Percentiles rank a stretch among this genome's conserved stretches.
Conservation (phyloP, 345 rosid species). For the Citrus sinensis region DVS_A1.0 CM039161.1:23296001-23296500, state of each 20-base stretch:
- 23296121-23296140: neutral
- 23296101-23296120: neutral
- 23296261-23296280: too few relatives aligned
- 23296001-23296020: slow-evolving; percentile 14
- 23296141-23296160: neutral
- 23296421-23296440: slow-evolving; percentile 5
- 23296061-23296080: slow-evolving; percentile 7
- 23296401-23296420: too few relatives aligned
- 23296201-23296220: neutral
- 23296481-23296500: slow-evolving; percentile 1
- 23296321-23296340: too few relatives aligned
- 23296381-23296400: too few relatives aligned
- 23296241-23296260: too few relatives aligned
- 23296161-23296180: neutral
- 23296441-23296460: slow-evolving; percentile 9
- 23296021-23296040: slow-evolving; percentile 13
- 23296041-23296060: slow-evolving; percentile 20
- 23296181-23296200: neutral
- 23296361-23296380: too few relatives aligned
- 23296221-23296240: neutral
- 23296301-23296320: too few relatives aligned
- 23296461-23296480: slow-evolving; percentile 15
- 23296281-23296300: too few relatives aligned
- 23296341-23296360: too few relatives aligned
- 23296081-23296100: neutral